Evolutionary conservation across 2,329 filamentous ascomycete species (phyloP).

Genomic region (Nannizziopsis arthrosporioides): DNA sequence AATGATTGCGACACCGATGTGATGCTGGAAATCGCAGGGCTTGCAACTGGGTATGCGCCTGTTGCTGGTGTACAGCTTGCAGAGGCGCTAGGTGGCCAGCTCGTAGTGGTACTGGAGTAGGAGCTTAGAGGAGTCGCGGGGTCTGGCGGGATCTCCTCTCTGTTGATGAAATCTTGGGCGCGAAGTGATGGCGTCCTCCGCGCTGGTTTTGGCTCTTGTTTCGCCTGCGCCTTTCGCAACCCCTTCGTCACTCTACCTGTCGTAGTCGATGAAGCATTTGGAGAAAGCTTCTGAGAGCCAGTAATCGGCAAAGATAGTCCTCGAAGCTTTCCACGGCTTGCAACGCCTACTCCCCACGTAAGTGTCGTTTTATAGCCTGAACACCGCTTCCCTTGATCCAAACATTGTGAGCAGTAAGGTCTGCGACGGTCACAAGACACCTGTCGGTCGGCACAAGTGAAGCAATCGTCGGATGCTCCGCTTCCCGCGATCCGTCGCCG

Average conservation of each 20-base stretch:
- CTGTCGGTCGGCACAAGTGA: slow-evolving; percentile 74
- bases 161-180: too few relatives aligned
- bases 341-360: slow-evolving; percentile 93
- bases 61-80: background rate
- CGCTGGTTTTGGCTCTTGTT: background rate
- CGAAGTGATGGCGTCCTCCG: too few relatives aligned
- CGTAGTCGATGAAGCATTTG: slow-evolving; percentile 18
- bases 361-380: slow-evolving; percentile 93
- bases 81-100: background rate
- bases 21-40: background rate
- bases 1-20: background rate
- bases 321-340: slow-evolving; percentile 85
- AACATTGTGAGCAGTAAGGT: slow-evolving; percentile 89
- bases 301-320: slow-evolving; percentile 64
- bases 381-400: slow-evolving; percentile 84
- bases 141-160: too few relatives aligned
- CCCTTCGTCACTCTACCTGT: background rate
- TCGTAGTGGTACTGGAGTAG: background rate
- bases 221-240: background rate
- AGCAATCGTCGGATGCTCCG: slow-evolving; percentile 89
- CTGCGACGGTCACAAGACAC: slow-evolving; percentile 80
- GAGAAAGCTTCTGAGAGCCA: slow-evolving; percentile 32
- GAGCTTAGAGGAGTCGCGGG: too few relatives aligned
- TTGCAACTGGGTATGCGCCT: background rate
- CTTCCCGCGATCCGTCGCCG: slow-evolving; percentile 79